phyloP scores from a whole-genome alignment of 257 asterid species.

The Eustoma russellianum region DNA sequence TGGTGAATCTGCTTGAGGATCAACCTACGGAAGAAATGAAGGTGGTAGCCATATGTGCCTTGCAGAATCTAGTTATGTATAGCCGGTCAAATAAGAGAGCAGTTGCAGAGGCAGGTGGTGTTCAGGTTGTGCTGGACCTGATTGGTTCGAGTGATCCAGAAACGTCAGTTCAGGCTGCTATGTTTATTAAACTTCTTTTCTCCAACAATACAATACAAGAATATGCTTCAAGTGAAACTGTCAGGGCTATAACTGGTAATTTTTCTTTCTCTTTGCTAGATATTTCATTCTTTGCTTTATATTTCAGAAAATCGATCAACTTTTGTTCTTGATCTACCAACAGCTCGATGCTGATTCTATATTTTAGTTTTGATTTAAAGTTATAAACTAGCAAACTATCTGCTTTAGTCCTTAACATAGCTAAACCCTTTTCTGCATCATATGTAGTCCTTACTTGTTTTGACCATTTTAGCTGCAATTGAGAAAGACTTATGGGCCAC shows the following conservation, averaged over 20 bases:
- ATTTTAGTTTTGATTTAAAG: neutral
- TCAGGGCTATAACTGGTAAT: conserved; percentile 92
- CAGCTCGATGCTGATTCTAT: neutral
- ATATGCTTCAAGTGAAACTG: conserved; percentile 98
- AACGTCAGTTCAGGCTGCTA: conserved; percentile 95
- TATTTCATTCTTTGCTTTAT: neutral
- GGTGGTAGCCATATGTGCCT: conserved; percentile 91
- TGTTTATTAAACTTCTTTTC: conserved; percentile 92
- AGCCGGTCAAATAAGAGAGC: conserved; percentile 95
- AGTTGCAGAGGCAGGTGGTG: conserved; percentile 99
- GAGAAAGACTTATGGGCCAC: conserved; percentile 96
- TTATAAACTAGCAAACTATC: too few relatives aligned
- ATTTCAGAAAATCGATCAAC: neutral
- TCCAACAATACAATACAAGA: conserved; percentile 94
- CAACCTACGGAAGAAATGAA: conserved; percentile 99
- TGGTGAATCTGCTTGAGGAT: conserved; percentile 96
- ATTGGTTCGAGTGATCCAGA: conserved; percentile 92
- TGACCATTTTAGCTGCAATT: conserved; percentile 59
- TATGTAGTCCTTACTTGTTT: neutral
- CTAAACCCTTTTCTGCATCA: neutral
- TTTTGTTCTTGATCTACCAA: neutral
- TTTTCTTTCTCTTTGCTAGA: conserved; percentile 10
- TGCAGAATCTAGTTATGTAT: conserved; percentile 95
- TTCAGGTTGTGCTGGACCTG: conserved; percentile 93
- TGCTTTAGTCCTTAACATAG: neutral